These are phyloP conservation scores for Diplodia corticola DNA, from an alignment of 2,329 filamentous ascomycete genomes.

Conservation along the genomic window DNA sequence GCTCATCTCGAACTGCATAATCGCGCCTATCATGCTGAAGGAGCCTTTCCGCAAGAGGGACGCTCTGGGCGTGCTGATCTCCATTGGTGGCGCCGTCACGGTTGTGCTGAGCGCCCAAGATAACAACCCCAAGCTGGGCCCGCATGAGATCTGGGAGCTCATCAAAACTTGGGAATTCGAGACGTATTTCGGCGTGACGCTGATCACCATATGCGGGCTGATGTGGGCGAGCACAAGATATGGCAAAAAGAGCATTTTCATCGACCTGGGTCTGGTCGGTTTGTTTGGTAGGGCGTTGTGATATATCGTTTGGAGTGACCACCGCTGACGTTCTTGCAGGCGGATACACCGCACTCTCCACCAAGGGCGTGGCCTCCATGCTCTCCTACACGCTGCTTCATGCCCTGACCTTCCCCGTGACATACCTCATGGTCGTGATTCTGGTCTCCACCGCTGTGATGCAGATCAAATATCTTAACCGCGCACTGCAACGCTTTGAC, in stretches of 20 bases:
- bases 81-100: conserved; percentile 83
- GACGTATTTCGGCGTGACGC: conserved; percentile 80
- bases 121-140: conserved; percentile 86
- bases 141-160: conserved; percentile 83
- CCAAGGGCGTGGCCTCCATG: conserved; percentile 94
- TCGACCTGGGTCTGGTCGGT: conserved; percentile 90
- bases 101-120: conserved; percentile 90
- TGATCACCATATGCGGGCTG: conserved; percentile 69
- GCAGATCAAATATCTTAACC: conserved; percentile 97
- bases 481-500: conserved; percentile 85
- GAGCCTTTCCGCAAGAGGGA: conserved; percentile 84
- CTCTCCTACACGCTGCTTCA: conserved; percentile 87
- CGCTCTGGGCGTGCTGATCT: conserved; percentile 82
- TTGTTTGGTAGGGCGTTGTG: conserved; percentile 68
- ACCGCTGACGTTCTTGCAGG: conserved; percentile 54
- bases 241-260: conserved; percentile 82
- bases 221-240: conserved; percentile 83
- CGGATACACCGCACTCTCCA: conserved; percentile 94
- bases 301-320: neutral
- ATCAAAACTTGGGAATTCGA: conserved; percentile 89
- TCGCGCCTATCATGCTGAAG: conserved; percentile 90
- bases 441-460: conserved; percentile 84
- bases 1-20: conserved; percentile 92
- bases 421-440: conserved; percentile 79
- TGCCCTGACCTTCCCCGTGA: conserved; percentile 87